A percentile compares a stretch with the other conserved stretches of the same genome.
Conservation (phyloP, 106 monocot genomes). For the Platanthera zijinensis region DNA sequence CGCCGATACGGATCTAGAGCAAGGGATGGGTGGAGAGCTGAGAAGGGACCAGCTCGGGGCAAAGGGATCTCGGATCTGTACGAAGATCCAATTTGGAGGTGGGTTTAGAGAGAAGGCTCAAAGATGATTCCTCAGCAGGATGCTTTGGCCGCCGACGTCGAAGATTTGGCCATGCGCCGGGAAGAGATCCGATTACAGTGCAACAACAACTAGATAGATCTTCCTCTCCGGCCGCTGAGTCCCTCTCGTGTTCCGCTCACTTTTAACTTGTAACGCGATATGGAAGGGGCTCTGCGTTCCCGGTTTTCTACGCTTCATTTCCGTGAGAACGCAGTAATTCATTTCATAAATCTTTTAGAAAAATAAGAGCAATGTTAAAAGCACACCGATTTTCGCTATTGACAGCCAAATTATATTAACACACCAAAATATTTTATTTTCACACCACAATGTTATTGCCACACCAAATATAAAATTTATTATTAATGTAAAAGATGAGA, state of each 20-base stretch:
- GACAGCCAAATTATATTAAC: too few species aligned
- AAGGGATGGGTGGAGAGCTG: not conserved
- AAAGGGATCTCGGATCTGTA: not conserved
- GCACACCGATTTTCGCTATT: too few species aligned
- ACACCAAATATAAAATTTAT: too few species aligned
- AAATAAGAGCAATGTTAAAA: too few species aligned
- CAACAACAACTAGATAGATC: not conserved
- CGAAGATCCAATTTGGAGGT: not conserved
- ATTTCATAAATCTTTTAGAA: too few species aligned
- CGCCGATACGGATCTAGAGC: not conserved
- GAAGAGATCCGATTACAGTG: not conserved
- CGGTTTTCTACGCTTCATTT: too few species aligned
- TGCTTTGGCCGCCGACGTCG: not conserved
- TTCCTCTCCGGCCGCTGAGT: not conserved
- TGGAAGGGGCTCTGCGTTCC: too few species aligned
- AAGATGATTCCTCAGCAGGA: not conserved
- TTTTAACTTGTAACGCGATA: not conserved
- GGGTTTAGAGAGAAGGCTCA: not conserved
- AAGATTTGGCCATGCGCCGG: not conserved
- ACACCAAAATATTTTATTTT: too few species aligned
- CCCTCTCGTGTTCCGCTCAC: not conserved
- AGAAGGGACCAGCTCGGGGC: not conserved
- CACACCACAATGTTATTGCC: too few species aligned
- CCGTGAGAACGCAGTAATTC: too few species aligned
- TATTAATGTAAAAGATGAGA: too few species aligned